phyloP scores from a whole-genome alignment of 2,329 filamentous ascomycete genomes.

The Chrysosporium keratinophilum region DNA sequence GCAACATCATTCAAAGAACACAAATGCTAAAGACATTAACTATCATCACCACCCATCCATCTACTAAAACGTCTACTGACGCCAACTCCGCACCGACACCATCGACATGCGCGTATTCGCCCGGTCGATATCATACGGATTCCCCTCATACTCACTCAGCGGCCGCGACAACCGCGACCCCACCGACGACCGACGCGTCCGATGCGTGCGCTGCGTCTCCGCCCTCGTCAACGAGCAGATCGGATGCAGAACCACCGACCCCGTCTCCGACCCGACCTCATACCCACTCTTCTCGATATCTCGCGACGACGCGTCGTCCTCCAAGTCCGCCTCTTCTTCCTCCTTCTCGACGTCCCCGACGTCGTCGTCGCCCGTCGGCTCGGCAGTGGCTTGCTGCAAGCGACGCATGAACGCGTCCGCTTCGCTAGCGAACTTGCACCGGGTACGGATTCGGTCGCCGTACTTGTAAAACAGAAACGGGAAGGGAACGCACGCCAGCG shows the following conservation, averaged over 20 bases:
- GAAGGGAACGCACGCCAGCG: slow-evolving; percentile 60
- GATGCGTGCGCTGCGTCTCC: neutral
- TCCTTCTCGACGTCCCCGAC: neutral
- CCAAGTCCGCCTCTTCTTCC: slow-evolving; percentile 1
- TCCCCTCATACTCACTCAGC: slow-evolving; percentile 31
- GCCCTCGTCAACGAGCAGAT: neutral
- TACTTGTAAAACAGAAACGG: slow-evolving; percentile 69
- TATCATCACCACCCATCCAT: neutral
- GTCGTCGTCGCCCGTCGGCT: neutral
- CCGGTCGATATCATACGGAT: slow-evolving; percentile 37
- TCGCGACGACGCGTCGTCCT: neutral
- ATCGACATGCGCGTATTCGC: slow-evolving; percentile 28
- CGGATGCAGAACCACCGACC: neutral
- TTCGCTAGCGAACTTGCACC: slow-evolving; percentile 60
- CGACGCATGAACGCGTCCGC: slow-evolving; percentile 50
- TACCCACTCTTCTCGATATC: neutral
- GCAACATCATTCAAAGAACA: too few species aligned
- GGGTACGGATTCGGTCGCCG: slow-evolving; percentile 51
- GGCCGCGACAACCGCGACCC: neutral
- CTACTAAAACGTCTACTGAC: neutral
- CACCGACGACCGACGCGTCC: slow-evolving; percentile 1
- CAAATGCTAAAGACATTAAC: too few species aligned
- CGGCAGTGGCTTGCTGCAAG: slow-evolving; percentile 22
- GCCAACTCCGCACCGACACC: neutral
- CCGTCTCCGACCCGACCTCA: neutral